Evolutionary conservation across 2,329 filamentous ascomycete genomes (phyloP).

Genomic region (Paecilomyces fulvus): DNA sequence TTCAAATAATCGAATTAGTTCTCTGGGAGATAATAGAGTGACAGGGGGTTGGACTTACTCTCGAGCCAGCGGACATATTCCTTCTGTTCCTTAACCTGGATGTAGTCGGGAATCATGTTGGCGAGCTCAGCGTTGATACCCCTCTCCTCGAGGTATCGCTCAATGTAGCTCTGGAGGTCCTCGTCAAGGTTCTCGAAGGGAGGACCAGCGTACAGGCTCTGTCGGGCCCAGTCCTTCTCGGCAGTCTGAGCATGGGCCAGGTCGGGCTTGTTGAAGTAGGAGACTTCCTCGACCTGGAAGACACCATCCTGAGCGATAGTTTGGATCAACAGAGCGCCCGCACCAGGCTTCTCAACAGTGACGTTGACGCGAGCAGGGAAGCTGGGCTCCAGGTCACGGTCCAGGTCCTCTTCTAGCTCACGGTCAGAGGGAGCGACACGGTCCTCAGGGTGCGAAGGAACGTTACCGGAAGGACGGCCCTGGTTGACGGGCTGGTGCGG

Average conservation of each 20-base stretch:
- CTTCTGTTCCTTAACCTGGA: constrained; percentile 96
- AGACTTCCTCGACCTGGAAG: constrained; percentile 83
- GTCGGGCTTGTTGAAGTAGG: constrained; percentile 71
- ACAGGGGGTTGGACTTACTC: constrained; percentile 38
- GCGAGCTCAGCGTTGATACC: constrained; percentile 82
- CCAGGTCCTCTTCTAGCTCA: constrained; percentile 47
- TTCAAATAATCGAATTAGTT: constrained; percentile 12
- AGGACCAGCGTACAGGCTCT: constrained; percentile 78
- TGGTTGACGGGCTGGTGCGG: constrained; percentile 49
- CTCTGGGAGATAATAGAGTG: constrained; percentile 4
- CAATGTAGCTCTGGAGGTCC: constrained; percentile 84
- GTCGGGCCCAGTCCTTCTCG: constrained; percentile 67
- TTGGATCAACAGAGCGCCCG: constrained; percentile 80
- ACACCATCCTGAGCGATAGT: constrained; percentile 76
- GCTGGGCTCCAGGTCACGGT: constrained; percentile 43
- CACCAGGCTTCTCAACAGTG: constrained; percentile 76
- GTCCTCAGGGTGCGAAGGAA: constrained; percentile 46
- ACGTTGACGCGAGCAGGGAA: constrained; percentile 80
- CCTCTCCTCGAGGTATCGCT: constrained; percentile 90
- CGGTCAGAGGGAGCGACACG: constrained; percentile 49
- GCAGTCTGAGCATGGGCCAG: constrained; percentile 68
- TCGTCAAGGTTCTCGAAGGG: constrained; percentile 92
- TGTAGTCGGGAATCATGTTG: constrained; percentile 88
- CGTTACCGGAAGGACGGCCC: constrained; percentile 41
- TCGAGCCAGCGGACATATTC: constrained; percentile 90